Evolutionary conservation across 2,329 filamentous ascomycete species (phyloP).

Genomic region (Cercospora brassicicola): DNA sequence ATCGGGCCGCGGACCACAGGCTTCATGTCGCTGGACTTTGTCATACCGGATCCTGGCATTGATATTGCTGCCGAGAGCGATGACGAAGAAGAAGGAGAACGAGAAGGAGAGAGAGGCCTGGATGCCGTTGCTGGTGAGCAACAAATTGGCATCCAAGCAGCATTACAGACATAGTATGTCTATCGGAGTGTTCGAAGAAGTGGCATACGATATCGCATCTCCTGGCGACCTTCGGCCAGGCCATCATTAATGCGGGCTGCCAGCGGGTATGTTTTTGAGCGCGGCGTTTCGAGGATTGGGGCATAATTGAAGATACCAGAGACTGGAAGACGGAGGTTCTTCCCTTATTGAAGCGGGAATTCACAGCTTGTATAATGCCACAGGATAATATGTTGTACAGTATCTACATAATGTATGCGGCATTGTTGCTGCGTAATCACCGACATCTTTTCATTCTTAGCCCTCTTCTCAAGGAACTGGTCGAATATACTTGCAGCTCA

Average conservation of each 20-base stretch:
- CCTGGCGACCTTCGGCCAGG: neutral
- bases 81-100: slow-evolving; percentile 28
- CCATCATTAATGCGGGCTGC: neutral
- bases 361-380: neutral
- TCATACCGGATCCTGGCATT: slow-evolving; percentile 76
- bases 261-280: neutral
- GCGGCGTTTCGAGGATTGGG: neutral
- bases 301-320: neutral
- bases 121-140: neutral
- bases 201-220: slow-evolving; percentile 3
- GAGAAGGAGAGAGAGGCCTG: slow-evolving; percentile 19
- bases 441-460: neutral
- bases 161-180: slow-evolving; percentile 13
- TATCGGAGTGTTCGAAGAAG: neutral
- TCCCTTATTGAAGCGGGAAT: neutral
- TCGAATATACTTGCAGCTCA: neutral
- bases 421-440: neutral
- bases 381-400: slow-evolving; percentile 1
- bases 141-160: neutral
- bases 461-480: neutral
- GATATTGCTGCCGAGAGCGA: slow-evolving; percentile 36
- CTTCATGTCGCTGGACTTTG: slow-evolving; percentile 82
- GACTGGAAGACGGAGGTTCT: neutral
- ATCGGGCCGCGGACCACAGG: slow-evolving; percentile 78
- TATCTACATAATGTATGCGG: neutral